These are phyloP conservation scores for Antitrichia curtipendula DNA, from an alignment of 225 moss, liverwort and hornwort genomes.

Conservation along the genomic window DNA sequence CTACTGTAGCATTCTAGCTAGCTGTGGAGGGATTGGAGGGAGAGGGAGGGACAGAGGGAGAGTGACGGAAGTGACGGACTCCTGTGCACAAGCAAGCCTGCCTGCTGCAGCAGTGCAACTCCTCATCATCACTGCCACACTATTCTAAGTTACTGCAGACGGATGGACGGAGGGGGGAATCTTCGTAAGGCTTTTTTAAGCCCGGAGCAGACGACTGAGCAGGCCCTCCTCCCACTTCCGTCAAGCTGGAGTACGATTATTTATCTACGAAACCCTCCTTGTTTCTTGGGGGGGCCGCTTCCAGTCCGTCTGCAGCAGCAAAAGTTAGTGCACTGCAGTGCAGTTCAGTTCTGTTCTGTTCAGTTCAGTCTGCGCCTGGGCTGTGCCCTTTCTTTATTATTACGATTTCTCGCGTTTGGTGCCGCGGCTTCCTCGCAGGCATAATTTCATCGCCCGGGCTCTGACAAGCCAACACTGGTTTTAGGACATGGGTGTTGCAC, in stretches of 20 bases:
- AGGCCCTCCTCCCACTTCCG: neutral
- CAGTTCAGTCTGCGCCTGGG: neutral
- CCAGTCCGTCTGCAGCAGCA: neutral
- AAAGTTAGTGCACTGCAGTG: no score
- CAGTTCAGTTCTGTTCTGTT: neutral
- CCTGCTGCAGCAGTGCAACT: neutral
- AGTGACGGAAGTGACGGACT: no score
- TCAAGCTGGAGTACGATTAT: neutral
- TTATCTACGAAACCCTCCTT: neutral
- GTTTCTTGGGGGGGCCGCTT: neutral
- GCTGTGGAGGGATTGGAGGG: neutral
- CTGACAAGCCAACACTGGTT: neutral
- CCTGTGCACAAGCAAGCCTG: neutral
- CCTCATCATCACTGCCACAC: neutral
- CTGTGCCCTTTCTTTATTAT: neutral
- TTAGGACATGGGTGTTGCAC: neutral
- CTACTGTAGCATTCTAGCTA: neutral
- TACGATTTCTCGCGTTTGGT: neutral
- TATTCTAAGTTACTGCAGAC: neutral
- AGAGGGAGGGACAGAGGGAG: neutral
- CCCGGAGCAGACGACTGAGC: neutral
- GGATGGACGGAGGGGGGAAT: neutral
- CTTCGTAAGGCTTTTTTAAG: neutral
- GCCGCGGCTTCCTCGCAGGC: neutral
- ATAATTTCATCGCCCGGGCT: neutral